Conservation (phyloP, 805 yeast genomes). For the Starmerella floricola region DNA sequence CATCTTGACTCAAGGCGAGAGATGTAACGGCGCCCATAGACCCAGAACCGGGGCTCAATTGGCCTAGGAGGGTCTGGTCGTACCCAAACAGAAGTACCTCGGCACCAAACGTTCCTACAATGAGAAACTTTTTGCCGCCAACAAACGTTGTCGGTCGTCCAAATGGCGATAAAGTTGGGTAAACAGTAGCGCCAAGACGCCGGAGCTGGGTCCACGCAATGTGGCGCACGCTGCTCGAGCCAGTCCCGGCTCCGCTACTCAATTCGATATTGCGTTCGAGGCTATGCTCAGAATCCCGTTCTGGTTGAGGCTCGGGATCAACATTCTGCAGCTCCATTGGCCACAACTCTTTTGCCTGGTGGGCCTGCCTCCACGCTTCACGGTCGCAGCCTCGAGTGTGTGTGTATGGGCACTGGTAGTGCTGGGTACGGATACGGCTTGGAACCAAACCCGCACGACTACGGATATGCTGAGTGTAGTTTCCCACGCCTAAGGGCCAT, state of each 20-base stretch:
- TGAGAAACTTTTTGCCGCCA: constrained; percentile 21
- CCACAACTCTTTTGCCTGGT: no score
- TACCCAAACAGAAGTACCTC: constrained; percentile 54
- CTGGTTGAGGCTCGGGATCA: no score
- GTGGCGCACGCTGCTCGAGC: background rate
- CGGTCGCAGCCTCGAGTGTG: no score
- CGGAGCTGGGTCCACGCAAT: constrained; percentile 34
- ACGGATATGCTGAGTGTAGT: no score
- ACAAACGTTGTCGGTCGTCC: constrained; percentile 43
- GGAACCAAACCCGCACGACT: no score
- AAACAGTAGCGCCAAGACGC: constrained; percentile 30
- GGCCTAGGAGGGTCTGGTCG: constrained; percentile 43
- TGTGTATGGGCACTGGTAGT: no score
- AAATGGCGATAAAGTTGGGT: constrained; percentile 29
- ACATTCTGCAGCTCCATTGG: no score
- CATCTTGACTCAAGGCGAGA: constrained; percentile 54
- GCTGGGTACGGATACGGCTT: no score
- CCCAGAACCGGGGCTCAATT: constrained; percentile 28
- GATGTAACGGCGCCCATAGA: constrained; percentile 41
- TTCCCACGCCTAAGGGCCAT: no score
- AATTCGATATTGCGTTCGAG: no score
- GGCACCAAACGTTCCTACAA: constrained; percentile 64
- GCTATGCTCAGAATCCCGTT: no score
- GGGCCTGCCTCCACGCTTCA: no score
- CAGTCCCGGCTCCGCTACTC: background rate